These are phyloP conservation scores for Nelumbo lutea DNA, from an alignment of 164 flowering plant species.

Conservation along the genomic window DNA sequence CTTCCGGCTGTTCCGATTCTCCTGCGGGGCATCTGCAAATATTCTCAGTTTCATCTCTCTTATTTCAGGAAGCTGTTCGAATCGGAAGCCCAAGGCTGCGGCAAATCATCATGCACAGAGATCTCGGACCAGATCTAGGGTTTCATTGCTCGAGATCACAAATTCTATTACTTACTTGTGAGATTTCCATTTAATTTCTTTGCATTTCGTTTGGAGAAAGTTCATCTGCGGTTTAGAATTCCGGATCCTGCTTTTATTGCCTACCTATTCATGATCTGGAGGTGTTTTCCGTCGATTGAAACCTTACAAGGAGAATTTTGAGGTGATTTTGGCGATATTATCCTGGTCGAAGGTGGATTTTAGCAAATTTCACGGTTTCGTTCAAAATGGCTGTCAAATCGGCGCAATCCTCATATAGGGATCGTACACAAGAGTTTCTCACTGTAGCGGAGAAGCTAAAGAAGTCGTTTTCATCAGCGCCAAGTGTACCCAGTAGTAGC, in stretches of 20 bases:
- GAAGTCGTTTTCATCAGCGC: constrained; percentile 40
- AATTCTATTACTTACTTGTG: no score
- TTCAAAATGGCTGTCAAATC: constrained; percentile 32
- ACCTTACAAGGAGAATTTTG: not conserved
- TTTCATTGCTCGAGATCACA: not conserved
- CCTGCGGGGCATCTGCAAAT: not conserved
- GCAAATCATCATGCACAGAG: not conserved
- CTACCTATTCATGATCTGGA: not conserved
- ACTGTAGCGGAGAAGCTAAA: constrained; percentile 60
- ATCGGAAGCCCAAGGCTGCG: not conserved
- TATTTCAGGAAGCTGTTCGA: not conserved
- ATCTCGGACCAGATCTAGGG: not conserved
- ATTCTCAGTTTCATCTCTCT: not conserved
- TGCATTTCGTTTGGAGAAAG: no score
- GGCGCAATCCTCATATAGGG: constrained; percentile 67
- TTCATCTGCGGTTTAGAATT: not conserved
- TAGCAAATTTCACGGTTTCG: not conserved
- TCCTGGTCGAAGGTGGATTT: not conserved
- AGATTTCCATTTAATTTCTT: not conserved
- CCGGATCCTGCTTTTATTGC: not conserved
- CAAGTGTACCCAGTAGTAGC: constrained; percentile 31
- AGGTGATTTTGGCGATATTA: not conserved
- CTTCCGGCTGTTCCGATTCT: not conserved
- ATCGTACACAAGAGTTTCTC: constrained; percentile 82
- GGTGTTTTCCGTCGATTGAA: not conserved